phyloP scores from a whole-genome alignment of 192 early-diverging fungal genomes.

The Umbelopsis isabellina region DNA sequence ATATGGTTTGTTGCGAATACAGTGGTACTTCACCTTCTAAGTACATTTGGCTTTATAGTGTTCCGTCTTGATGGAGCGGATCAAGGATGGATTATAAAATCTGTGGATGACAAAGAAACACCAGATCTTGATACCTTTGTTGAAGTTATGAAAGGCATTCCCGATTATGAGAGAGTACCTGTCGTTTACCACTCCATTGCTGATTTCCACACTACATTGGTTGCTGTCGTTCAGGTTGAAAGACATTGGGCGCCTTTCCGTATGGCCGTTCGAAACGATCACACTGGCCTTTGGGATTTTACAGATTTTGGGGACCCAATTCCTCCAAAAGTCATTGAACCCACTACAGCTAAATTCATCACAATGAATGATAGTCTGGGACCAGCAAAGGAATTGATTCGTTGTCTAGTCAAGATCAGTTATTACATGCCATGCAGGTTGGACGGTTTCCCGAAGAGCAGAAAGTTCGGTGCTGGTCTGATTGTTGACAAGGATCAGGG shows the following conservation, averaged over 20 bases:
- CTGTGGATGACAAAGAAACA: slow-evolving; percentile 73
- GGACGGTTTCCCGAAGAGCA: slow-evolving; percentile 71
- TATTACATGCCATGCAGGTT: slow-evolving; percentile 75
- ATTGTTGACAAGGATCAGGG: slow-evolving; percentile 80
- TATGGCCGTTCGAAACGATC: slow-evolving; percentile 72
- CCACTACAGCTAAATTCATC: slow-evolving; percentile 67
- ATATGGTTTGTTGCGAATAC: not conserved
- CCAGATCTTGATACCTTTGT: slow-evolving; percentile 80
- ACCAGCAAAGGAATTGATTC: slow-evolving; percentile 65
- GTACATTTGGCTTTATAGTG: slow-evolving; percentile 40
- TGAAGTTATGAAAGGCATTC: slow-evolving; percentile 68
- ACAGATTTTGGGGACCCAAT: slow-evolving; percentile 64
- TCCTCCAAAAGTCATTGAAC: slow-evolving; percentile 60
- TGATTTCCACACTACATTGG: slow-evolving; percentile 73
- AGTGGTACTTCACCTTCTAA: not conserved
- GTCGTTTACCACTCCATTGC: slow-evolving; percentile 78
- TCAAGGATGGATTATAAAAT: slow-evolving; percentile 76
- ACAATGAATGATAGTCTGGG: slow-evolving; percentile 67
- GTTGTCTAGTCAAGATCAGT: slow-evolving; percentile 69
- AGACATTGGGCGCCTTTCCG: slow-evolving; percentile 77
- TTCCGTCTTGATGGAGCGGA: slow-evolving; percentile 72
- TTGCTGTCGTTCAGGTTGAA: slow-evolving; percentile 65
- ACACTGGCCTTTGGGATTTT: slow-evolving; percentile 76
- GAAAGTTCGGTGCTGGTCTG: slow-evolving; percentile 74
- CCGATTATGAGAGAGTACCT: slow-evolving; percentile 77